These are phyloP conservation scores for Phytophthora constricta DNA, from an alignment of 352 stramenopile genomes.

Conservation along the genomic window DNA sequence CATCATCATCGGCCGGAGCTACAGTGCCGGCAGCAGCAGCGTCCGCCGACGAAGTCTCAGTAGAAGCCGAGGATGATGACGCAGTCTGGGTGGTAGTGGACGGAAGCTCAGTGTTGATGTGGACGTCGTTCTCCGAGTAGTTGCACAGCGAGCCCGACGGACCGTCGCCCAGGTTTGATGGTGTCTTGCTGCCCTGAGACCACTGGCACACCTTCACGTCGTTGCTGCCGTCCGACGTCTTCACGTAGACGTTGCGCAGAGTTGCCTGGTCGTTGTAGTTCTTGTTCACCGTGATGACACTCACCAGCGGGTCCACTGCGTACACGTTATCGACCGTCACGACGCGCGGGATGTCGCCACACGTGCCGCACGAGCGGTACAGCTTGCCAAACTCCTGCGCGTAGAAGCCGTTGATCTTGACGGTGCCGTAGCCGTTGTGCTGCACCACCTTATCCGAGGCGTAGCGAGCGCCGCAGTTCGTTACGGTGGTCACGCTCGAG, in stretches of 20 bases:
- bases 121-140: constrained; percentile 29
- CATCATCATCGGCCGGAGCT: constrained; percentile 18
- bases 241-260: constrained; percentile 45
- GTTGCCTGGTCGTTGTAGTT: constrained; percentile 44
- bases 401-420: too few relatives aligned
- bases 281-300: constrained; percentile 47
- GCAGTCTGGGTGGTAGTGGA: not conserved
- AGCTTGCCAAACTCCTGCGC: too few relatives aligned
- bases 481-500: constrained; percentile 31
- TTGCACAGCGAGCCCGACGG: too few relatives aligned
- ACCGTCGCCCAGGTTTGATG: constrained; percentile 31
- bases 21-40: constrained; percentile 24
- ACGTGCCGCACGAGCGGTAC: too few relatives aligned
- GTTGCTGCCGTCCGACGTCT: constrained; percentile 21
- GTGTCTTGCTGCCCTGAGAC: constrained; percentile 26
- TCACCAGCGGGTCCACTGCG: constrained; percentile 34
- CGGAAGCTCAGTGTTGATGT: constrained; percentile 11
- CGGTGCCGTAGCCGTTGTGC: too few relatives aligned
- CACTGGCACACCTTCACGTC: constrained; percentile 37
- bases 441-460: constrained; percentile 56
- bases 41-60: constrained; percentile 24
- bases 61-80: constrained; percentile 8
- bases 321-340: constrained; percentile 42
- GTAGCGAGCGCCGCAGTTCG: constrained; percentile 39
- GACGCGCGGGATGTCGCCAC: constrained; percentile 30